A percentile compares a stretch with the other conserved stretches of the same genome.
phyloP scores from a whole-genome alignment of 192 early-diverging fungal species.

The Chytriomyces confervae region DNA sequence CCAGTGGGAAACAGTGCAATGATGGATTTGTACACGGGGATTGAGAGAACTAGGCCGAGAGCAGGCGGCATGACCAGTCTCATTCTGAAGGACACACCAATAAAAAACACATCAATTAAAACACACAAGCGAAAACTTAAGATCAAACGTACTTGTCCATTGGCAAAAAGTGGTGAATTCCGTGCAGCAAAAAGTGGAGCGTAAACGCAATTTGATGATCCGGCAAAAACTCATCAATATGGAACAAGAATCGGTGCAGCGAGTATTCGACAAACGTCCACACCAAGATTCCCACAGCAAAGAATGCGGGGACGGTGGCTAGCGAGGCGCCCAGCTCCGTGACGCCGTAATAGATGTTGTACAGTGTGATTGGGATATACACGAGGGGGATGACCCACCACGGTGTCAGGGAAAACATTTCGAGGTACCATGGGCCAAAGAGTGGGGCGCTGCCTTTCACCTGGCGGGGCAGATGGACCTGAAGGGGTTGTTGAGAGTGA shows the following conservation, averaged over 20 bases:
- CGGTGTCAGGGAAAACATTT: conserved; percentile 85
- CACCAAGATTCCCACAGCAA: conserved; percentile 71
- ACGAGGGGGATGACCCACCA: conserved; percentile 90
- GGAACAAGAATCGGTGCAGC: conserved; percentile 93
- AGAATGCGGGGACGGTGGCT: conserved; percentile 42
- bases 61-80: conserved; percentile 97
- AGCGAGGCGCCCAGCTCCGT: not conserved
- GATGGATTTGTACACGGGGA: conserved; percentile 62
- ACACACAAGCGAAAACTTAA: not conserved
- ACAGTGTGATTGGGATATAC: conserved; percentile 78
- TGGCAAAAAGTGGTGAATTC: conserved; percentile 95
- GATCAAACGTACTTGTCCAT: conserved; percentile 78
- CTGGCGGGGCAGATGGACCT: conserved; percentile 88
- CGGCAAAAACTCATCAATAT: conserved; percentile 86
- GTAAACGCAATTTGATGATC: conserved; percentile 77
- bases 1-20: conserved; percentile 65
- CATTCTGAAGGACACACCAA: conserved; percentile 58
- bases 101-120: conserved; percentile 1
- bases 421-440: conserved; percentile 76
- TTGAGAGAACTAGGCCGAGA: conserved; percentile 70
- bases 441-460: conserved; percentile 77
- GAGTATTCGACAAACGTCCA: conserved; percentile 92
- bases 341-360: conserved; percentile 50
- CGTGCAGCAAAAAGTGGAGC: conserved; percentile 89
- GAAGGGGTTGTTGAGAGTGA: not conserved